Evolutionary conservation across 257 asterid species (phyloP).

Genomic region (Przewalskia tangutica): DNA sequence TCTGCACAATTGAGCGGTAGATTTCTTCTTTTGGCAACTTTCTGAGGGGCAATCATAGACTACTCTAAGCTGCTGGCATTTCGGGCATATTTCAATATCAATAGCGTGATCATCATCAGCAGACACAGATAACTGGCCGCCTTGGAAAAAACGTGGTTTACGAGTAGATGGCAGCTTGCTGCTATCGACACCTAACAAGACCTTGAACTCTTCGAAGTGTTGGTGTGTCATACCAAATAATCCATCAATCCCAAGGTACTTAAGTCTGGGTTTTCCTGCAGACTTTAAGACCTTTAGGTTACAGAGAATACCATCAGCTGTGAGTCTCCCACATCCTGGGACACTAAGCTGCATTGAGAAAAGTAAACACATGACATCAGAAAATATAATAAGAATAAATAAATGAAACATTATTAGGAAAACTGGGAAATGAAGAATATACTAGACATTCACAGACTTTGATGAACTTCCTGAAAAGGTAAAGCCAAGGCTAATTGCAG

Average conservation of each 20-base stretch:
- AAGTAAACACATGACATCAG: neutral
- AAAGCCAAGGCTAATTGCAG: neutral
- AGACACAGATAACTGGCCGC: conserved; percentile 38
- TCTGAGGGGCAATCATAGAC: conserved; percentile 73
- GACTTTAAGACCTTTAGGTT: conserved; percentile 46
- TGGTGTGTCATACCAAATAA: conserved; percentile 32
- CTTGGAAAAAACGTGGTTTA: conserved; percentile 36
- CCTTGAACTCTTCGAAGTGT: conserved; percentile 46
- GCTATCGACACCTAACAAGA: conserved; percentile 37
- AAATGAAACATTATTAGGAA: neutral
- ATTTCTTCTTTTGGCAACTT: conserved; percentile 33
- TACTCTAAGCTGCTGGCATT: conserved; percentile 42
- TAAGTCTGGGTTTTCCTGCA: conserved; percentile 44
- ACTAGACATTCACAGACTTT: neutral
- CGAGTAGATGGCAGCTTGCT: conserved; percentile 14
- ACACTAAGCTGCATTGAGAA: conserved; percentile 52
- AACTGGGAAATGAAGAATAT: neutral
- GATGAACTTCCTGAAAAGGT: neutral
- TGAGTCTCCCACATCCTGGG: conserved; percentile 42
- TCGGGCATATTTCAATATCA: conserved; percentile 70
- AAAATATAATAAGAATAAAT: neutral
- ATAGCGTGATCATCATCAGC: conserved; percentile 54
- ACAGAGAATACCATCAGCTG: conserved; percentile 27
- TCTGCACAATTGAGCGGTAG: conserved; percentile 37
- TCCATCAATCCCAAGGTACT: conserved; percentile 45